Evolutionary conservation across 441 rosid species (phyloP).

Genomic region (Erysimum pusillum): DNA sequence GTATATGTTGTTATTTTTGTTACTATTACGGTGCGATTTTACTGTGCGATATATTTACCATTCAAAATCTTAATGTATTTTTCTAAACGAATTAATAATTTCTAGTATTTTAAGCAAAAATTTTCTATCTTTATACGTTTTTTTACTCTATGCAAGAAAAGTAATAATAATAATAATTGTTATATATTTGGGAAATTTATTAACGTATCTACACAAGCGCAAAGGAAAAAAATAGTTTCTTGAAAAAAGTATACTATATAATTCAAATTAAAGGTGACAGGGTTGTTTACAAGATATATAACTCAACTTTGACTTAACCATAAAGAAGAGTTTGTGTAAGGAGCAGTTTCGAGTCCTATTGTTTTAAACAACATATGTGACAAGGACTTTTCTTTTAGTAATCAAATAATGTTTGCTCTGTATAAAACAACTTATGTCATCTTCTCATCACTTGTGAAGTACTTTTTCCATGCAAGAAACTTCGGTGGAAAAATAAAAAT

Average conservation of each 20-base stretch:
- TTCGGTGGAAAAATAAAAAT: too few relatives aligned
- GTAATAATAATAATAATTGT: background rate
- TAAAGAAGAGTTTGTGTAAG: too few relatives aligned
- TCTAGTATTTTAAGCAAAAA: background rate
- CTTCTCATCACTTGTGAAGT: conserved; percentile 4
- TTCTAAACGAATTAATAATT: background rate
- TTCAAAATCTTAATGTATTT: too few relatives aligned
- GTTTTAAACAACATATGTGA: background rate
- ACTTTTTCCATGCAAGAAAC: background rate
- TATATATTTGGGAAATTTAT: background rate
- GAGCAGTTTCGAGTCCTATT: background rate
- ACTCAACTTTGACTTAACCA: too few relatives aligned
- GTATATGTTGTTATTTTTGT: too few relatives aligned
- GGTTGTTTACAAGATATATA: too few relatives aligned
- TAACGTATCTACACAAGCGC: background rate
- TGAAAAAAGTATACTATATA: too few relatives aligned
- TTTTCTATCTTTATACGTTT: background rate
- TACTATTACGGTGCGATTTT: too few relatives aligned
- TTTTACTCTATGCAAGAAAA: background rate
- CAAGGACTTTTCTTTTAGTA: background rate
- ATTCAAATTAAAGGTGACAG: too few relatives aligned
- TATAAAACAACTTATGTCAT: background rate
- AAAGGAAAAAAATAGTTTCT: background rate
- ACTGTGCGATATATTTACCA: too few relatives aligned
- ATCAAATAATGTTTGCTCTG: conserved; percentile 16